Base-by-base conservation (phyloP, 2,329 filamentous ascomycete genomes). In the Teratosphaeria epicoccoides region DNA sequence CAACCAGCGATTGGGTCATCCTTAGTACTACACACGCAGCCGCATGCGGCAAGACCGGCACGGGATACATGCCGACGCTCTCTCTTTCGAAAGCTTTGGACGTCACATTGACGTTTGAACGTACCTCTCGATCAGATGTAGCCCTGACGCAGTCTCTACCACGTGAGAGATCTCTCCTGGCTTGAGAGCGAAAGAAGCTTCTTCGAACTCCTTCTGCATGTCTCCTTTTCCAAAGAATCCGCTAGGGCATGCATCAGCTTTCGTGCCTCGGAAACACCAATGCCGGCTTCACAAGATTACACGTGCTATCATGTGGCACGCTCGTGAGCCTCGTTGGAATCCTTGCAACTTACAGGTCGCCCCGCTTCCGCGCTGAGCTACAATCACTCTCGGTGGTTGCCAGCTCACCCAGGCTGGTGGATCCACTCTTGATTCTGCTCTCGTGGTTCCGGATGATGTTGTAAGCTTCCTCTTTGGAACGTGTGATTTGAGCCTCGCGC, bases 181-280 rank as follows among this genome's bases (percentile, higher is more conserved):
- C 70, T 90, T 80, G 51, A 98, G 76, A n/a, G 80, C 84, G 72
- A 98, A 98, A 1, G 93, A 86, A 4, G 90, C 90, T 52, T 96
- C 88, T 73, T 98, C 93, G 66, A 98, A 98, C 72, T 96, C 91
- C 75, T 90, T 91, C 70, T 98, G 93, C 93, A 98, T 98, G 65
- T 97, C 91, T 24, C 89, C 88, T 63, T 80, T 83, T 51, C 88
- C 90, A 70, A 98, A 98, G 71, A 90, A 95, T 20, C 93, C 93
- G 57, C 81, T 84, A 52, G n/a, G 43, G 46, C 24, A 37, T 25
- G 25, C 22, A 47, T 63, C 53, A 63, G 61, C 51, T 46, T 46
- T 54, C 49, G 40, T 50, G 26, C 24, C 14, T 43, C 24, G 2
- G 12, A 37, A 46, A 4, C 23, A 48, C n/a, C 12, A 22, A 47